Evolutionary conservation across 2,329 filamentous ascomycete genomes (phyloP).

Genomic region (Paracamarosporium sp.): DNA sequence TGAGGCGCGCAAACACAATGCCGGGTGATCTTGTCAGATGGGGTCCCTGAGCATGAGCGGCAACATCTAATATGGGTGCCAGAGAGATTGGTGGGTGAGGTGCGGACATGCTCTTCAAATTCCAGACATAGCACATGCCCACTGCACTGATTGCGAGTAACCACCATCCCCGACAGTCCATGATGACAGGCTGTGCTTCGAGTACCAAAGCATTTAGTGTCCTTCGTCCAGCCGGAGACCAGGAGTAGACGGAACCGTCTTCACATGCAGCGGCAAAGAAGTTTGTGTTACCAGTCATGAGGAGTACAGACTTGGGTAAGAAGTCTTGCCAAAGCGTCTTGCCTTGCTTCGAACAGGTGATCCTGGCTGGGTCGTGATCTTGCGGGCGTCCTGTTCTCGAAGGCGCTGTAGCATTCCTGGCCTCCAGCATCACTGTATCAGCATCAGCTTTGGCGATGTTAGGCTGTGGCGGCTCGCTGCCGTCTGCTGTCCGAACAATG

Average conservation of each 20-base stretch:
- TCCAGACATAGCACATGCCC: conserved; percentile 93
- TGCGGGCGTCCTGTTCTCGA: conserved; percentile 65
- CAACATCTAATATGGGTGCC: conserved; percentile 86
- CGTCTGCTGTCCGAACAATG: conserved; percentile 82
- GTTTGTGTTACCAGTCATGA: conserved; percentile 86
- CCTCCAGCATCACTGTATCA: conserved; percentile 80
- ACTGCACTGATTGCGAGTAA: conserved; percentile 87
- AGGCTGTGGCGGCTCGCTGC: conserved; percentile 57
- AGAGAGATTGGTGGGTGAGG: conserved; percentile 91
- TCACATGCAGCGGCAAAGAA: conserved; percentile 96
- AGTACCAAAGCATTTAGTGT: conserved; percentile 84
- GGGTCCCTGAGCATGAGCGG: conserved; percentile 77
- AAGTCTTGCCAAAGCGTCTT: conserved; percentile 92
- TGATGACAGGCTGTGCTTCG: conserved; percentile 91
- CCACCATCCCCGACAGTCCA: conserved; percentile 90
- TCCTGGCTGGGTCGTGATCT: conserved; percentile 80
- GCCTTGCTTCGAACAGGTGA: conserved; percentile 82
- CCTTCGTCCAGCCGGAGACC: conserved; percentile 89
- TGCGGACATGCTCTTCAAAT: conserved; percentile 80
- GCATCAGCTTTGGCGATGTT: conserved; percentile 57
- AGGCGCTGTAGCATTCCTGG: conserved; percentile 75
- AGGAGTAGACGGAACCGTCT: conserved; percentile 87
- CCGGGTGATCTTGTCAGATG: conserved; percentile 82
- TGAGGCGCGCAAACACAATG: conserved; percentile 89
- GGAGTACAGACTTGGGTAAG: conserved; percentile 82